Evolutionary conservation across 352 stramenopile genomes (phyloP).

Genomic region (Phytophthora citricola): DNA sequence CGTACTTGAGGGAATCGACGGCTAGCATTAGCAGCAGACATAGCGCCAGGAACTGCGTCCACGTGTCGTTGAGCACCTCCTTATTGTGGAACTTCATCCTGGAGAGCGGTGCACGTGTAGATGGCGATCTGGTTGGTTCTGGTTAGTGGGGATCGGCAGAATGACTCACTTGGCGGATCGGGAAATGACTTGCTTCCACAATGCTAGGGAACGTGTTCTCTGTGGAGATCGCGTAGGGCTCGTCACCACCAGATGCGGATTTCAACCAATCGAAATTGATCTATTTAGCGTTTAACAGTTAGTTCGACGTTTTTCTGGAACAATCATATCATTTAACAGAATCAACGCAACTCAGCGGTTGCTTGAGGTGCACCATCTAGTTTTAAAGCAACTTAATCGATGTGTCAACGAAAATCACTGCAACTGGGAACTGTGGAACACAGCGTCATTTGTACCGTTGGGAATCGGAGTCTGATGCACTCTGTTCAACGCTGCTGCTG

Average conservation of each 20-base stretch:
- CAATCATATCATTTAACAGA: neutral
- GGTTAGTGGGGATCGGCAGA: too few species aligned
- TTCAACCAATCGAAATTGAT: neutral
- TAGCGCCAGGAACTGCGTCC: slow-evolving; percentile 83
- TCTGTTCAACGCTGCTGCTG: neutral
- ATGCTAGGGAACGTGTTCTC: neutral
- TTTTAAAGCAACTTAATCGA: neutral
- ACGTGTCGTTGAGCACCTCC: slow-evolving; percentile 84
- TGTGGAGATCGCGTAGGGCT: slow-evolving; percentile 16
- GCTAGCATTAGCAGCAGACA: slow-evolving; percentile 80
- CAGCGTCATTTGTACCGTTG: neutral
- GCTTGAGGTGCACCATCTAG: neutral
- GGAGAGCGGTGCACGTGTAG: neutral
- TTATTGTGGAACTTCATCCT: slow-evolving; percentile 78
- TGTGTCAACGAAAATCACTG: too few species aligned
- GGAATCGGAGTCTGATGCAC: neutral
- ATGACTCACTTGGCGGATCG: slow-evolving; percentile 13
- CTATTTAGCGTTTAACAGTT: neutral
- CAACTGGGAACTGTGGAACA: too few species aligned
- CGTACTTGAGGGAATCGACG: slow-evolving; percentile 89
- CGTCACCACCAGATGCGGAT: slow-evolving; percentile 4
- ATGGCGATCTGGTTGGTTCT: neutral
- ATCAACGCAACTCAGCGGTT: too few species aligned
- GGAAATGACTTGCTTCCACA: slow-evolving; percentile 32
- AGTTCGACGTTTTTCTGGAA: slow-evolving; percentile 5